These are phyloP conservation scores for Pythium rhizo-oryzae DNA, from an alignment of 352 stramenopile genomes.

Conservation along the genomic window DNA sequence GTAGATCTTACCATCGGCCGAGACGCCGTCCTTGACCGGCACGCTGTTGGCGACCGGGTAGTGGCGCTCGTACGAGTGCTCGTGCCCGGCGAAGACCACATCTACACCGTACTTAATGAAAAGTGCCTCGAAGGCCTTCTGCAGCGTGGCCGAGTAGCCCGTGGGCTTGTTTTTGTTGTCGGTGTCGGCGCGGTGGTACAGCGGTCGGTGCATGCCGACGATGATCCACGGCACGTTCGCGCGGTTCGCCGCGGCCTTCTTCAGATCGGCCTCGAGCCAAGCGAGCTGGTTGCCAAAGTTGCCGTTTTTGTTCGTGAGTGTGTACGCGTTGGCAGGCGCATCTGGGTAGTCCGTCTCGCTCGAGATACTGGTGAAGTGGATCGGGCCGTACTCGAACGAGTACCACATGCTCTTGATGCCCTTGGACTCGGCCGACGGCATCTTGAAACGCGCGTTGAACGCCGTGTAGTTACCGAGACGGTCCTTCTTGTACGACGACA, in stretches of 20 bases:
- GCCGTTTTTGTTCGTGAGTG: slow-evolving; percentile 38
- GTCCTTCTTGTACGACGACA: slow-evolving; percentile 52
- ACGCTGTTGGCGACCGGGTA: slow-evolving; percentile 51
- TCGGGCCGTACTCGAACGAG: slow-evolving; percentile 81
- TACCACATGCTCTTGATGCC: slow-evolving; percentile 87
- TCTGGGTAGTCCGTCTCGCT: slow-evolving; percentile 69
- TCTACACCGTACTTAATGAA: slow-evolving; percentile 67
- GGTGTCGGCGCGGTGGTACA: slow-evolving; percentile 42
- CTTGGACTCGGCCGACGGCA: slow-evolving; percentile 69
- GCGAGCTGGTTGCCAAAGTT: slow-evolving; percentile 52
- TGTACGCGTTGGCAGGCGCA: slow-evolving; percentile 30
- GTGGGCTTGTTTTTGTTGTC: slow-evolving; percentile 37
- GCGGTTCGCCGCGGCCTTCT: slow-evolving; percentile 48
- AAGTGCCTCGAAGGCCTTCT: slow-evolving; percentile 56
- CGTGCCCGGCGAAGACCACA: slow-evolving; percentile 77
- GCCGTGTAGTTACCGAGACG: slow-evolving; percentile 80
- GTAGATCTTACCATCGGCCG: slow-evolving; percentile 53
- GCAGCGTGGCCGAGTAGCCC: slow-evolving; percentile 27
- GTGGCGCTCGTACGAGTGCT: slow-evolving; percentile 85
- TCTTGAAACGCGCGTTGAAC: slow-evolving; percentile 86
- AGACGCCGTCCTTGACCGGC: slow-evolving; percentile 49
- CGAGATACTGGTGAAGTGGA: slow-evolving; percentile 86
- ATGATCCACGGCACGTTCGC: slow-evolving; percentile 51
- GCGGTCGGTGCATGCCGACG: slow-evolving; percentile 52
- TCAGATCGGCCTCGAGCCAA: slow-evolving; percentile 55